A percentile compares a stretch with the other conserved stretches of the same genome.
These are phyloP conservation scores for Globisporangium emineosum DNA, from an alignment of 352 stramenopile genomes.

Conservation along the genomic window DNA sequence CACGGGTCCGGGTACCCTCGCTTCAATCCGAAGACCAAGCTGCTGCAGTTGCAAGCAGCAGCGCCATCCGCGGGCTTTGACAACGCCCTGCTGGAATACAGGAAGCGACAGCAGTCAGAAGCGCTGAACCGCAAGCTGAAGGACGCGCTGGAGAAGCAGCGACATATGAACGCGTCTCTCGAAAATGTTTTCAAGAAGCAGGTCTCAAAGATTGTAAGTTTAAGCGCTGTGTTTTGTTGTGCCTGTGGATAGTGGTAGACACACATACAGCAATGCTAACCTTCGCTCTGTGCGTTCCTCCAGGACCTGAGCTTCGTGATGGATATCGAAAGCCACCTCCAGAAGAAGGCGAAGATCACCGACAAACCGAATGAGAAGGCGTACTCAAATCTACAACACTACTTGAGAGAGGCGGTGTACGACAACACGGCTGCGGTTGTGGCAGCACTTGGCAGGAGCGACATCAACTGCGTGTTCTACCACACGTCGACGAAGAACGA, in stretches of 20 bases:
- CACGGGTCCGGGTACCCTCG: not conserved
- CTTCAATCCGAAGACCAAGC: not conserved
- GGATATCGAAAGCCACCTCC: not conserved
- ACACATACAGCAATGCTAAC: too few relatives aligned
- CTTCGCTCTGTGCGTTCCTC: too few relatives aligned
- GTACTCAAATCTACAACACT: not conserved
- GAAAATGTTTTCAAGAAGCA: conserved; percentile 9
- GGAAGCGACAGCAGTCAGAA: conserved; percentile 9
- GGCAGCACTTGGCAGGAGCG: not conserved
- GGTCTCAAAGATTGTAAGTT: conserved; percentile 11
- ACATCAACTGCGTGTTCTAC: conserved; percentile 4
- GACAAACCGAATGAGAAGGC: not conserved
- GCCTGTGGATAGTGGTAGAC: not conserved
- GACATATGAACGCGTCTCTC: conserved; percentile 6
- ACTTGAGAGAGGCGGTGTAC: conserved; percentile 7
- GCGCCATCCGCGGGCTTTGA: not conserved
- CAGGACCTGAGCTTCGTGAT: conserved; percentile 13
- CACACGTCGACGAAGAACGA: conserved; percentile 5
- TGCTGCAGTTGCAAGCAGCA: not conserved
- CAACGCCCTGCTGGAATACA: conserved; percentile 8
- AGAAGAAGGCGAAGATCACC: conserved; percentile 1
- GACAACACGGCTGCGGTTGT: not conserved
- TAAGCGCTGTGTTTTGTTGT: not conserved
- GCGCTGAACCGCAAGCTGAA: conserved; percentile 13
- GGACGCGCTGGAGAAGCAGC: conserved; percentile 11